phyloP scores from a whole-genome alignment of 2,329 filamentous ascomycete species.

The Fusarium sp. region DNA sequence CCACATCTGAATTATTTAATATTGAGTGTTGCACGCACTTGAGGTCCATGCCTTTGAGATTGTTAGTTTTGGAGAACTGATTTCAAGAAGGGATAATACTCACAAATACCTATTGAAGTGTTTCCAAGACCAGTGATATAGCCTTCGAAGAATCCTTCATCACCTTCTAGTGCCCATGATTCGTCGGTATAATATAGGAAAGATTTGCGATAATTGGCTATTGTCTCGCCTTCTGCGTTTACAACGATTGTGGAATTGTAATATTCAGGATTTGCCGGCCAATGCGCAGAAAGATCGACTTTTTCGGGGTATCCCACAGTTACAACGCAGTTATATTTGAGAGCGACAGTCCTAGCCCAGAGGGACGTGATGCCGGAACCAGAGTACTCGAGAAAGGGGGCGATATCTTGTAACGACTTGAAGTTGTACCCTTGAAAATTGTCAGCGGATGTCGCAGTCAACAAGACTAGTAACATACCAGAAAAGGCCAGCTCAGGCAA shows the following conservation, averaged over 20 bases:
- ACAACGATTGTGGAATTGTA: slow-evolving; percentile 68
- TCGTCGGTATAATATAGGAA: slow-evolving; percentile 71
- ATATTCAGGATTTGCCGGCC: slow-evolving; percentile 65
- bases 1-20: not conserved
- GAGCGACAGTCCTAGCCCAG: slow-evolving; percentile 77
- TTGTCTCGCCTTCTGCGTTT: slow-evolving; percentile 68
- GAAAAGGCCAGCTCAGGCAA: slow-evolving; percentile 82
- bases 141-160: slow-evolving; percentile 61
- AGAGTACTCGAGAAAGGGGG: slow-evolving; percentile 74
- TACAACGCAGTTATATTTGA: slow-evolving; percentile 75
- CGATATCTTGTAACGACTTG: slow-evolving; percentile 73
- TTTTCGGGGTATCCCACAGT: slow-evolving; percentile 81
- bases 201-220: slow-evolving; percentile 71
- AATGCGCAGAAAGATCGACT: slow-evolving; percentile 62
- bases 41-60: slow-evolving; percentile 61
- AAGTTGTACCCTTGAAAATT: slow-evolving; percentile 78
- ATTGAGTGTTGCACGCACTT: slow-evolving; percentile 58
- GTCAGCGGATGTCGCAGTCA: not conserved
- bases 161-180: slow-evolving; percentile 69
- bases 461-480: slow-evolving; percentile 58
- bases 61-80: not conserved
- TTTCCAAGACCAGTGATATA: slow-evolving; percentile 61
- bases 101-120: slow-evolving; percentile 69
- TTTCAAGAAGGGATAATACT: not conserved
- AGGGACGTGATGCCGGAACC: slow-evolving; percentile 74